Evolutionary conservation across 257 asterid genomes (phyloP), one percentile per base, ranked within the genome.

Genomic region (Euphrasia confusa): DNA sequence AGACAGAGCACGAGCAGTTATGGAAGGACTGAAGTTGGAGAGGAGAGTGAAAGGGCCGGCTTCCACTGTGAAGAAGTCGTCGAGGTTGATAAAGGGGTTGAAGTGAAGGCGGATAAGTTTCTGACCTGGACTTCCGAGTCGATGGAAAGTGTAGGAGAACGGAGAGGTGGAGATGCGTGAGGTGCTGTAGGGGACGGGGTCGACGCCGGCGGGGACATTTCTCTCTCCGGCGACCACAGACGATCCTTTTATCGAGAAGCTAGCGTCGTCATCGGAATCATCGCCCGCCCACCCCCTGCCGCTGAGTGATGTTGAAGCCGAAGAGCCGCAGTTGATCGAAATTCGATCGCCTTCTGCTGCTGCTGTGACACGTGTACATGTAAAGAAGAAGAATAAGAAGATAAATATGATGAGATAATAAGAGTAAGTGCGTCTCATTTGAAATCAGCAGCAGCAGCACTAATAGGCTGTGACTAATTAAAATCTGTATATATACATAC

Each of bases 31-130:
- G 50, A 80, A 80, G 44, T 80, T 77, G 49, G 72, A 30, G 5
- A 80, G 77, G 4, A 80, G 68, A 5, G 84, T 73, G 65, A 75
- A 78, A 1, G 70, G 66, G 2, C 81, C 83, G 5, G 85, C 79
- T 53, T 70, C 76, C 18, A 82, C 85, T 24, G 68, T 67, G 72
- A 82, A 77, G 14, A 69, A 55, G 27, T 77, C 79, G 13, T 71
- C 71, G 14, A 53, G 12, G 63, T 76, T 72, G 63, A 76, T 74
- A 0, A 66, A 50, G 7, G 83, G 81, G 58, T 72, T 66, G 70
- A 79, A 82, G 73, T 79, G 79, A 48, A 82, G 83, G 50, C 83
- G 81, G 67, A 79, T 64, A 18, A 69, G 64, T 47, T 82, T 79
- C 70, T 78, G 83, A 68, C 85, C 85, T 57, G 85, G 57, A 14